Base-by-base conservation (phyloP, 768 basidiomycete species). In the Tylopilus subfusipes region DNA sequence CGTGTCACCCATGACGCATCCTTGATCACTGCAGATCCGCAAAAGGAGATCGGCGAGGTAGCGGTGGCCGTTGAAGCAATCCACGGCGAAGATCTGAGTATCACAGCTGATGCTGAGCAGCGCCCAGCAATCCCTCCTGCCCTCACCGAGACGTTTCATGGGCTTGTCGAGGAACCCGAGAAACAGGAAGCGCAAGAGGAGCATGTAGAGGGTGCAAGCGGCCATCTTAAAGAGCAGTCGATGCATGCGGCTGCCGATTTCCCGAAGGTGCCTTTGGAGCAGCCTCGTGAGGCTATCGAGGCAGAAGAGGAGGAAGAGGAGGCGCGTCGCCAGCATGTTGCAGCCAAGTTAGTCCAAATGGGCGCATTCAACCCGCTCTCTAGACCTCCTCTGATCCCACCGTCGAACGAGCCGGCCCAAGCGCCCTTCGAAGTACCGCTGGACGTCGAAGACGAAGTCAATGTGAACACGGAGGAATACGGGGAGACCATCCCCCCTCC, bases 321-420 rank as follows among this genome's bases (percentile, higher is more conserved):
- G 56, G 72, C 76, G 2, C 78, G 82, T 33, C 76, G 78, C 39
- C 78, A 76, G 56, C 81, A 81, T 48, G 78, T 88, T 21, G 80
- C 85, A 22, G 85, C 82, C 55, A 74, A 71, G 21, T 63, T 83
- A 34, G 82, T 83, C 8, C 80, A 82, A 68, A 83, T 82, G 73
- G 88, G 86, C 16, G 78, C 80, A 58, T 71, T 78, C 72, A 75
- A 85, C 60, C 82, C 85, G 3, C 77, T 85, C 50, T 71, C 75
- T 9, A 69, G 73, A 14, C 74, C 64, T 27, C 69, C 73, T 24
- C 65, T 61, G 10, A 14, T 60, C 29, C 48, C 57, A 5, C 65
- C 60, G 14, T 21, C 64, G 52, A 49, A 55, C 16, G 63, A 64
- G 42, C 47, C 40, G 1, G 45, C 34, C 16, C 11, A 24, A n/a